A percentile compares a stretch with the other conserved stretches of the same genome.
Conservation (phyloP, 441 rosid species). For the Erodium moschatum region DNA sequence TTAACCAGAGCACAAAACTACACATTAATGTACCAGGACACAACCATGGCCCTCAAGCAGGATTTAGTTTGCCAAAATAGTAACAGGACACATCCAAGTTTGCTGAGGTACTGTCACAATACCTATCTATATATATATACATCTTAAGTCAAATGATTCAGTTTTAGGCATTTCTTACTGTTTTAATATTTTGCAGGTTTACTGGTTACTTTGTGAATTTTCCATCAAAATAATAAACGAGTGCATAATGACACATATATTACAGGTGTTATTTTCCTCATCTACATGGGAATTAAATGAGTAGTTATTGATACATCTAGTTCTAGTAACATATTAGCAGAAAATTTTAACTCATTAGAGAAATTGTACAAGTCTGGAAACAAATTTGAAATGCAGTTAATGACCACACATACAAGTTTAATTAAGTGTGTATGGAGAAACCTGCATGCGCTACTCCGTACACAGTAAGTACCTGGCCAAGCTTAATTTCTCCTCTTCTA, state of each 20-base stretch:
- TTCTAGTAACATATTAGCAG: background rate
- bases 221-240: background rate
- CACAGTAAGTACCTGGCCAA: slow-evolving; percentile 65
- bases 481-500: slow-evolving; percentile 86
- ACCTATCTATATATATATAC: background rate
- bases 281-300: background rate
- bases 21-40: background rate
- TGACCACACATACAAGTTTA: background rate
- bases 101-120: background rate
- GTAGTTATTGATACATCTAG: background rate
- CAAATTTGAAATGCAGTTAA: background rate
- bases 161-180: background rate
- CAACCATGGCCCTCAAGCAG: background rate
- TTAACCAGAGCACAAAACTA: background rate
- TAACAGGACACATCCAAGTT: background rate
- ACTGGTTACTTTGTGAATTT: background rate
- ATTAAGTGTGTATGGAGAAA: background rate
- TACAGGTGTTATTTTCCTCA: background rate
- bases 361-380: background rate
- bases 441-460: slow-evolving; percentile 10
- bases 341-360: background rate
- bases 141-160: background rate
- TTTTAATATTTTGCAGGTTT: background rate
- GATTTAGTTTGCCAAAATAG: background rate
- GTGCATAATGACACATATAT: background rate